phyloP scores from a whole-genome alignment of 2,329 filamentous ascomycete species.

The Aspergillus thermomutatus region DNA sequence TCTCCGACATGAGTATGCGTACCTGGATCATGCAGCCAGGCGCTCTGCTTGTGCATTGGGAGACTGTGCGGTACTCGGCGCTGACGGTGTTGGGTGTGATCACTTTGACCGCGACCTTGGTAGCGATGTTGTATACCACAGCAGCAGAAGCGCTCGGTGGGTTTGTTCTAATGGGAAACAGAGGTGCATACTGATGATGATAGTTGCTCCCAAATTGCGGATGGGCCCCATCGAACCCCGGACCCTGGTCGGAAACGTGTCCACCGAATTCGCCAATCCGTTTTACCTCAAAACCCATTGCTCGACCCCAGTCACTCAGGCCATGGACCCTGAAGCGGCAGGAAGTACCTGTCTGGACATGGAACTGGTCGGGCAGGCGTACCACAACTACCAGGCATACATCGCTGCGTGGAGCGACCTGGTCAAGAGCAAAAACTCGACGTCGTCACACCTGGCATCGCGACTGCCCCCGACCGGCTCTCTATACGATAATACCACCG shows the following conservation, averaged over 20 bases:
- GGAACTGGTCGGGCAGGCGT: conserved; percentile 64
- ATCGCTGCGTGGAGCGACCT: conserved; percentile 54
- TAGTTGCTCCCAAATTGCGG: conserved; percentile 67
- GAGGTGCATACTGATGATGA: background rate
- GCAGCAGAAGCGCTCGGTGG: conserved; percentile 66
- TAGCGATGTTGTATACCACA: conserved; percentile 71
- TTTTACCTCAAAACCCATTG: conserved; percentile 56
- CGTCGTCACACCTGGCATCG: conserved; percentile 37
- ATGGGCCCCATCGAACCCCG: conserved; percentile 52
- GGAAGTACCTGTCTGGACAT: conserved; percentile 64
- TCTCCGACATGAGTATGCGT: conserved; percentile 76
- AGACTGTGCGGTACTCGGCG: conserved; percentile 62
- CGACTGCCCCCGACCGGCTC: conserved; percentile 62
- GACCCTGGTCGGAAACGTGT: conserved; percentile 55
- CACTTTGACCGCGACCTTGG: conserved; percentile 61
- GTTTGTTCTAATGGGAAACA: conserved; percentile 2
- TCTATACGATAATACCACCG: conserved; percentile 69
- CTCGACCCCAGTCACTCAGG: conserved; percentile 55
- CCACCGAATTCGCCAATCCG: conserved; percentile 62
- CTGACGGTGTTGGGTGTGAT: conserved; percentile 62
- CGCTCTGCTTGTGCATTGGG: conserved; percentile 66
- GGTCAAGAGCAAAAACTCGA: conserved; percentile 43
- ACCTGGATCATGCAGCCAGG: conserved; percentile 73
- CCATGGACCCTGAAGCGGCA: conserved; percentile 39
- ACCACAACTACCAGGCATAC: conserved; percentile 66